These are phyloP conservation scores for Pleurotus platypus DNA, from an alignment of 768 basidiomycete species.

Conservation along the genomic window DNA sequence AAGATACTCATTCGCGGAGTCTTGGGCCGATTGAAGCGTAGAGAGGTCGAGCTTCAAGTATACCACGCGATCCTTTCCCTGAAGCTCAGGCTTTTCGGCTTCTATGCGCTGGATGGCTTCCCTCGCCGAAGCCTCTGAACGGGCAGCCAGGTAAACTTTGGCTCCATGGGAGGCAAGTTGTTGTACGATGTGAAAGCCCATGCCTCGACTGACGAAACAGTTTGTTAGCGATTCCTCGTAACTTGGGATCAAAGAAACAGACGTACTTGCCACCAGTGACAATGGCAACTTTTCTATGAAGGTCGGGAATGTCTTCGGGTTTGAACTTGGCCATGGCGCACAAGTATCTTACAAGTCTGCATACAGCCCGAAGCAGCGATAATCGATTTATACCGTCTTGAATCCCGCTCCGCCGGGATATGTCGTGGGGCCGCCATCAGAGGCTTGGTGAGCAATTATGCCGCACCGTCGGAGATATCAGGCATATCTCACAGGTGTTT, in stretches of 20 bases:
- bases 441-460: too few species aligned
- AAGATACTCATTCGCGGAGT: slow-evolving; percentile 23
- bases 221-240: neutral
- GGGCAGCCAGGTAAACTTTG: slow-evolving; percentile 30
- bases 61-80: slow-evolving; percentile 26
- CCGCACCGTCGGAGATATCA: too few species aligned
- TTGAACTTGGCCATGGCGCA: too few species aligned
- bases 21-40: slow-evolving; percentile 23
- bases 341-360: too few species aligned
- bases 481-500: too few species aligned
- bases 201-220: slow-evolving; percentile 10
- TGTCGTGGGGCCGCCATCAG: too few species aligned
- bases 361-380: too few species aligned
- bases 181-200: slow-evolving; percentile 13
- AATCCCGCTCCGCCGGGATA: too few species aligned
- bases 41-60: slow-evolving; percentile 33
- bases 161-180: slow-evolving; percentile 22
- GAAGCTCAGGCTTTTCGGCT: slow-evolving; percentile 17
- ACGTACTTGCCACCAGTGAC: slow-evolving; percentile 8
- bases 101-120: slow-evolving; percentile 24
- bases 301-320: neutral
- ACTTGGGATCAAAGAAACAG: neutral
- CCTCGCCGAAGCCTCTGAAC: slow-evolving; percentile 20
- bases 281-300: slow-evolving; percentile 4
- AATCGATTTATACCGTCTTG: too few species aligned